phyloP scores from a whole-genome alignment of 176 grass and related monocot species.

The Zoysia japonica region DNA sequence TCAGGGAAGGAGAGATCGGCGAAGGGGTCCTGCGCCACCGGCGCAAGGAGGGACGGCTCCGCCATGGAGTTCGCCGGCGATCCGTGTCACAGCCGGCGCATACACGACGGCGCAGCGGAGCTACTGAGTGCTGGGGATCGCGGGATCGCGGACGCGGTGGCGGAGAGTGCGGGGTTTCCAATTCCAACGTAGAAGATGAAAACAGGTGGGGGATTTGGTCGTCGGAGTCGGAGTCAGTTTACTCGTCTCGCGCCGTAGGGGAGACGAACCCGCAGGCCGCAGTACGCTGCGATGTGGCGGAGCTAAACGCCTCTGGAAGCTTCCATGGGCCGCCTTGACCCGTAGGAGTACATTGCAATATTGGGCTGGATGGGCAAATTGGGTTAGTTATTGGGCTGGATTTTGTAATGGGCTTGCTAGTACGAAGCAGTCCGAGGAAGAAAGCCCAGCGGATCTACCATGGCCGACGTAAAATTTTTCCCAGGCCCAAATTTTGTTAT shows the following conservation, averaged over 20 bases:
- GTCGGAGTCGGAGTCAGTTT: constrained; percentile 2
- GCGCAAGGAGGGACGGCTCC: constrained; percentile 38
- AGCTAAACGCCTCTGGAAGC: constrained; percentile 40
- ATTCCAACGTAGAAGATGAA: background rate
- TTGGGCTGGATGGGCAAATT: background rate
- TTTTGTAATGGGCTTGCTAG: background rate
- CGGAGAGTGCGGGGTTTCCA: constrained; percentile 39
- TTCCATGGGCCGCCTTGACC: background rate
- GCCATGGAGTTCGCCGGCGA: constrained; percentile 41
- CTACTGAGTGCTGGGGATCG: background rate
- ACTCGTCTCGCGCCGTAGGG: background rate
- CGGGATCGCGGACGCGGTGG: constrained; percentile 30
- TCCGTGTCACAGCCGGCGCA: constrained; percentile 39
- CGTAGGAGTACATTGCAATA: background rate
- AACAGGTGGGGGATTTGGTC: background rate
- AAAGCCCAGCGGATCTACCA: constrained; percentile 42
- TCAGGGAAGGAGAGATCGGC: constrained; percentile 40
- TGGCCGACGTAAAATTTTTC: constrained; percentile 32
- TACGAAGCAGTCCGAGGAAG: background rate
- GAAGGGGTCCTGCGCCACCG: constrained; percentile 23
- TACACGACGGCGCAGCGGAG: background rate
- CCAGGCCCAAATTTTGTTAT: background rate
- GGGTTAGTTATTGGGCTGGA: background rate
- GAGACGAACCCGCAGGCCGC: constrained; percentile 24
- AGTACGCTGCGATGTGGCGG: constrained; percentile 6